Conservation (phyloP, 139 green algal species). For the Spirogloea muscicola region DNA sequence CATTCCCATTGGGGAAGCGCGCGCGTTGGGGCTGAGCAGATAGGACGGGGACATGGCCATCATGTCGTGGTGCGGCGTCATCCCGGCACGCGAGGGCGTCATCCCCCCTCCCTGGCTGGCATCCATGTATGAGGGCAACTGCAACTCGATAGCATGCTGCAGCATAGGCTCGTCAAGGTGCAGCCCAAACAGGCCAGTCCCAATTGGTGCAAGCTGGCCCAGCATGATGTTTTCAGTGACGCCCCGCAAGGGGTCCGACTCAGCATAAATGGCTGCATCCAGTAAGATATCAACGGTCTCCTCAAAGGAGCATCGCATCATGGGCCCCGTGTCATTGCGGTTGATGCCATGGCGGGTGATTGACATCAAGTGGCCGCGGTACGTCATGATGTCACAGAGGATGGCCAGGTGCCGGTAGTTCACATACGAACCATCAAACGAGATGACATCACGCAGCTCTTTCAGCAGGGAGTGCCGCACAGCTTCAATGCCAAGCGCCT, state of each 20-base stretch:
- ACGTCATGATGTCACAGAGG: conserved; percentile 83
- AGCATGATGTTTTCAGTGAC: conserved; percentile 98
- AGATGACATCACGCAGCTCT: conserved; percentile 95
- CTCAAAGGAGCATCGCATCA: conserved; percentile 96
- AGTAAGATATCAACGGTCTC: conserved; percentile 97
- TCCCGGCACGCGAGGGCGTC: conserved; percentile 37
- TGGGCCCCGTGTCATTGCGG: conserved; percentile 76
- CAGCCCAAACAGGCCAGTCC: conserved; percentile 80
- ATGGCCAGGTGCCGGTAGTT: conserved; percentile 95
- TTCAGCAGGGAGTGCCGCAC: conserved; percentile 79
- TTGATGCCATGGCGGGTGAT: conserved; percentile 99
- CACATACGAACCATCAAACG: conserved; percentile 96
- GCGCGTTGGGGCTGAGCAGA: conserved; percentile 46
- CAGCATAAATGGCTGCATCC: conserved; percentile 69
- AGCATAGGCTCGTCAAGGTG: conserved; percentile 86
- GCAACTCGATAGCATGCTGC: conserved; percentile 79
- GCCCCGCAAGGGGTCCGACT: conserved; percentile 74
- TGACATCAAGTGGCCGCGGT: conserved; percentile 91
- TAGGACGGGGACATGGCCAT: conserved; percentile 51
- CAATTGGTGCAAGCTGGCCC: conserved; percentile 65
- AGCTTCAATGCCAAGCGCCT: conserved; percentile 95
- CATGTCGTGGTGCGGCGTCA: conserved; percentile 47
- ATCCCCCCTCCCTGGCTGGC: conserved; percentile 13
- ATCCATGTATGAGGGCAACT: conserved; percentile 45
- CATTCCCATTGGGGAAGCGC: conserved; percentile 50